phyloP scores from a whole-genome alignment of 331 rosid genomes.

The Ulmus americana region DNA sequence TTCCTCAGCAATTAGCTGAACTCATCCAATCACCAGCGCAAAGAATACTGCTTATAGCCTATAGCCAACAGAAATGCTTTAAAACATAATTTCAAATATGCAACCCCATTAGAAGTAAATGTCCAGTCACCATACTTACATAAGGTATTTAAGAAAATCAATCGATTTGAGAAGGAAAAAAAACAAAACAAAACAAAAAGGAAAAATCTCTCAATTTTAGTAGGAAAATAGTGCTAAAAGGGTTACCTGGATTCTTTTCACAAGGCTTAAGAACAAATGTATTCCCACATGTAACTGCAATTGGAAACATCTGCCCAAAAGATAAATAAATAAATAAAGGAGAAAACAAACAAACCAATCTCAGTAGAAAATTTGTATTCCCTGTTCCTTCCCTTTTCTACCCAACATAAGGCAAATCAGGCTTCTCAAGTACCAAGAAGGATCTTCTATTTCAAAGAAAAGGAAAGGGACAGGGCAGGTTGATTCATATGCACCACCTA shows the following conservation, averaged over 20 bases:
- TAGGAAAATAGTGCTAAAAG: conserved; percentile 2
- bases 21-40: no score
- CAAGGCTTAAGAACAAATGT: conserved; percentile 70
- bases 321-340: no score
- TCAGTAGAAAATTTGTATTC: conserved; percentile 14
- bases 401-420: conserved; percentile 6
- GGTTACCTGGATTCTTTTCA: conserved; percentile 63
- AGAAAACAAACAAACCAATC: conserved; percentile 13
- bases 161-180: not conserved
- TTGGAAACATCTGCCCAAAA: conserved; percentile 56
- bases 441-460: not conserved
- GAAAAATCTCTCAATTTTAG: conserved; percentile 2
- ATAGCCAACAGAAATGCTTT: no score
- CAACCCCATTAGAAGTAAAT: not conserved
- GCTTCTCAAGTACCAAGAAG: not conserved
- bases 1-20: no score
- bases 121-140: not conserved
- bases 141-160: not conserved
- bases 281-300: conserved; percentile 70
- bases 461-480: not conserved
- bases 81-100: no score
- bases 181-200: not conserved
- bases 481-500: not conserved
- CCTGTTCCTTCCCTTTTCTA: not conserved
- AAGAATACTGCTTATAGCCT: no score